Evolutionary conservation across 1,284 basidiomycete species (phyloP).

Genomic region (Tetrapyrgos nigripes): DNA sequence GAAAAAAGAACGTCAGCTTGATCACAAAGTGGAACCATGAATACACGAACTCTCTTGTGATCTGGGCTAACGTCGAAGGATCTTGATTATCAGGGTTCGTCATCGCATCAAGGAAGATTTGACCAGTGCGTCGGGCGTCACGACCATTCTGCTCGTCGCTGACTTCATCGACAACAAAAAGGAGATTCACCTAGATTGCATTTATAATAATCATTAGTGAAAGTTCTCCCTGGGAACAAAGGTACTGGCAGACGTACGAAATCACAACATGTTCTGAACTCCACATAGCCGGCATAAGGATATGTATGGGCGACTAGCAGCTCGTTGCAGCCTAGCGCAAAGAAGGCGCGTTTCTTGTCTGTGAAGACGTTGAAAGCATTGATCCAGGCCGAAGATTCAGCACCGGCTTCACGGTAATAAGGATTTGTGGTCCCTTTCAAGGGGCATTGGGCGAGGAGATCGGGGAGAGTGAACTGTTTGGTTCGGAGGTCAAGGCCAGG

Average conservation of each 20-base stretch:
- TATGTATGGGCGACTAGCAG: constrained; percentile 69
- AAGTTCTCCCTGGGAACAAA: constrained; percentile 46
- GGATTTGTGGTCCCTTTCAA: constrained; percentile 56
- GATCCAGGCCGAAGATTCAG: constrained; percentile 67
- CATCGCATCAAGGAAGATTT: constrained; percentile 60
- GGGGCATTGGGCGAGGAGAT: constrained; percentile 57
- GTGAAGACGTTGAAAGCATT: constrained; percentile 65
- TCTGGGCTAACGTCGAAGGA: constrained; percentile 57
- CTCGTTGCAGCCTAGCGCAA: constrained; percentile 65
- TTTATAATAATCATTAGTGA: constrained; percentile 42
- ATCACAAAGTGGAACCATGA: constrained; percentile 4
- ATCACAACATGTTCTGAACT: constrained; percentile 67
- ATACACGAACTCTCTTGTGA: constrained; percentile 60
- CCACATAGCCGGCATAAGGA: constrained; percentile 61
- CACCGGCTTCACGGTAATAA: constrained; percentile 58
- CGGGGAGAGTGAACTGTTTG: constrained; percentile 57
- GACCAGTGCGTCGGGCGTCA: constrained; percentile 60
- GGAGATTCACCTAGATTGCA: constrained; percentile 47
- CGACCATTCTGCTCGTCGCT: constrained; percentile 69
- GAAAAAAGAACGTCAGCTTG: constrained; percentile 1
- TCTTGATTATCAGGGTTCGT: constrained; percentile 58
- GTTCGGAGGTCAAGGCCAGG: neutral
- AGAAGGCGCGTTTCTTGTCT: constrained; percentile 65
- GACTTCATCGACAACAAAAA: constrained; percentile 74
- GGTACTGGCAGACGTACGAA: constrained; percentile 42